Evolutionary conservation across 2,329 filamentous ascomycete species (phyloP), one percentile per base, ranked within the genome.

Genomic region (Dendrostoma leiphaemia): DNA sequence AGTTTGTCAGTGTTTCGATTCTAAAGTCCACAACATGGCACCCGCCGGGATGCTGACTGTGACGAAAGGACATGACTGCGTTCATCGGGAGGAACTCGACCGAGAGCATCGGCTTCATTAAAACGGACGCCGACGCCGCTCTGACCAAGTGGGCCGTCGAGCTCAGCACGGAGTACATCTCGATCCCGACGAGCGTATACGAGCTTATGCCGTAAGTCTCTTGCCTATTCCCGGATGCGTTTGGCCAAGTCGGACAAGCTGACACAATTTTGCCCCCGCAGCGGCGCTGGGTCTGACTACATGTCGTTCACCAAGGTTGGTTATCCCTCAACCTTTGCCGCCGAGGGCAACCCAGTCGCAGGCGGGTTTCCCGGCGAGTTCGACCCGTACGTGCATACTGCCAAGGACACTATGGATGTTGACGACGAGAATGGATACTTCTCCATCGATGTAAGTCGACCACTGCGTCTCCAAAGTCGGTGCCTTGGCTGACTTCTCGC

Each of bases 221-320:
- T 61, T 50, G 66, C 60, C 19, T 47, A 37, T 10, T 12, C 15
- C 10, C 23, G 29, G 12, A 34, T 7, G 5, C n/a, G n/a, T n/a
- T n/a, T n/a, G n/a, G n/a, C n/a, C n/a, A n/a, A n/a, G n/a, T n/a
- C n/a, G n/a, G n/a, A n/a, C n/a, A n/a, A n/a, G n/a, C n/a, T n/a
- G n/a, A n/a, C n/a, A n/a, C n/a, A n/a, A n/a, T n/a, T n/a, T n/a
- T n/a, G n/a, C n/a, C 35, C 21, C 15, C 13, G 15, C 40, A 70
- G 67, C 4, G 62, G 63, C 32, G 71, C 69, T 10, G 71, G 71
- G 2, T 74, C 71, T 15, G 71, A 74, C 47, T 73, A 74, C 61
- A 71, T 72, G 71, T 71, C 69, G 1, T 74, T 64, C 53, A 72
- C 71, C 1, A 60, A 69, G 60, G 59, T 68, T n/a, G 68, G 67